phyloP scores from a whole-genome alignment of 441 rosid genomes.

The Populus trichocarpa region DNA sequence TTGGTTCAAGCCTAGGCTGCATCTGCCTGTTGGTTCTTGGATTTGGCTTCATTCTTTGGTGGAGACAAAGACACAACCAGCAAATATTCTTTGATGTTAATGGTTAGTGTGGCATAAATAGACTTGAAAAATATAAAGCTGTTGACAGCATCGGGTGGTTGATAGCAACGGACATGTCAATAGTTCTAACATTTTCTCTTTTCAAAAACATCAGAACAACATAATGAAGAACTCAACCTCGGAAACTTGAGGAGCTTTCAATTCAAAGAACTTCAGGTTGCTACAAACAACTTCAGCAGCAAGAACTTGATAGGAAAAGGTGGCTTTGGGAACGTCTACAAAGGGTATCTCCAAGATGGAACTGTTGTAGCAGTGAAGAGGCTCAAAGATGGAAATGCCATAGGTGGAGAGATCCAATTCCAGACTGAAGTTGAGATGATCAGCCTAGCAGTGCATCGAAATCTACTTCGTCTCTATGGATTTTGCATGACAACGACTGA shows the following conservation, averaged over 20 bases:
- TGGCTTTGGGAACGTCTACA: constrained; percentile 89
- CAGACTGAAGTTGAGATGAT: too few species aligned
- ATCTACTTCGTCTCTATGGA: too few species aligned
- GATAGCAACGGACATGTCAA: background rate
- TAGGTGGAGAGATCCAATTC: constrained; percentile 76
- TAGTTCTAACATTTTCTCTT: background rate
- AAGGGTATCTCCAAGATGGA: constrained; percentile 77
- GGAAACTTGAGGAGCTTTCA: constrained; percentile 83
- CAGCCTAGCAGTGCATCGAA: too few species aligned
- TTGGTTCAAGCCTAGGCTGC: constrained; percentile 69
- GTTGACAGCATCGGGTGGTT: background rate
- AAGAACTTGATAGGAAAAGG: constrained; percentile 82
- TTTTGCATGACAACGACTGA: too few species aligned
- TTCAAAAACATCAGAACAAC: constrained; percentile 44
- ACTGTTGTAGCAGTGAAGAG: constrained; percentile 79
- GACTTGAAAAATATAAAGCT: background rate
- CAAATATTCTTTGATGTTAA: constrained; percentile 83
- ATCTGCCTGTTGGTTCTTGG: constrained; percentile 61
- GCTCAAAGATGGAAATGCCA: constrained; percentile 66
- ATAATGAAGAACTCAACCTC: constrained; percentile 60
- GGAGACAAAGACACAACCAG: constrained; percentile 70
- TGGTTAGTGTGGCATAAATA: constrained; percentile 39
- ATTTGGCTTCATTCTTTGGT: constrained; percentile 69
- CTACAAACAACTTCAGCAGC: constrained; percentile 78
- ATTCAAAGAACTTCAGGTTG: constrained; percentile 78